These are phyloP conservation scores for Malania oleifera DNA, from an alignment of 164 flowering plant species.

Conservation along the genomic window DNA sequence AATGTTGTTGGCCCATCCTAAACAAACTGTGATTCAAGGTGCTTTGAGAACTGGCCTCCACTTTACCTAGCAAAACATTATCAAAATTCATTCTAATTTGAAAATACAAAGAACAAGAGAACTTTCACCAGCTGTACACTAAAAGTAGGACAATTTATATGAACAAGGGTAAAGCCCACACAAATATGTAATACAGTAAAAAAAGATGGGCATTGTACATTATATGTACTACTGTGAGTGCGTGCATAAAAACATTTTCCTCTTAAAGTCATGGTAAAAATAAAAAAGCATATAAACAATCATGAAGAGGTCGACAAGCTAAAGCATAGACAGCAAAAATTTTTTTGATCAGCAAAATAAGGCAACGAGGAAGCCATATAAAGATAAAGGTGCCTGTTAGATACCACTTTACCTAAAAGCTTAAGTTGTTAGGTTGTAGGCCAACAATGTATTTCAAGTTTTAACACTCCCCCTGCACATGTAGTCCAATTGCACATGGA, in stretches of 20 bases:
- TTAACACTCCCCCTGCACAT: no score
- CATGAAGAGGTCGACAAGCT: neutral
- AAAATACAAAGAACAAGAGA: neutral
- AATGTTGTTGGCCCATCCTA: constrained; percentile 15
- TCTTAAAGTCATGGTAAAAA: neutral
- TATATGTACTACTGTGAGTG: neutral
- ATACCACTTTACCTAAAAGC: no score
- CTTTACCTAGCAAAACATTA: constrained; percentile 31
- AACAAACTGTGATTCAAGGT: constrained; percentile 1
- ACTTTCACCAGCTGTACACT: neutral
- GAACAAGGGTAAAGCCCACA: neutral
- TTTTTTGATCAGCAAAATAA: no score
- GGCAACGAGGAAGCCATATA: no score
- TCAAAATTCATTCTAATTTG: neutral
- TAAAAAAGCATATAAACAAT: neutral
- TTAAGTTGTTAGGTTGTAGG: no score
- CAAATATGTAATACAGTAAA: neutral
- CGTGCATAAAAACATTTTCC: neutral
- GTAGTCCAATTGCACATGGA: no score
- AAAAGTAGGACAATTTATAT: neutral
- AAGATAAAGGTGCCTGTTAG: no score
- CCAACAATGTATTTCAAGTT: no score
- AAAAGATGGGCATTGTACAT: no score
- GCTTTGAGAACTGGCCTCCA: constrained; percentile 18
- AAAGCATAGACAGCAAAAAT: neutral